Base-by-base conservation (phyloP, 2,329 filamentous ascomycete species). In the Onygena corvina region DNA sequence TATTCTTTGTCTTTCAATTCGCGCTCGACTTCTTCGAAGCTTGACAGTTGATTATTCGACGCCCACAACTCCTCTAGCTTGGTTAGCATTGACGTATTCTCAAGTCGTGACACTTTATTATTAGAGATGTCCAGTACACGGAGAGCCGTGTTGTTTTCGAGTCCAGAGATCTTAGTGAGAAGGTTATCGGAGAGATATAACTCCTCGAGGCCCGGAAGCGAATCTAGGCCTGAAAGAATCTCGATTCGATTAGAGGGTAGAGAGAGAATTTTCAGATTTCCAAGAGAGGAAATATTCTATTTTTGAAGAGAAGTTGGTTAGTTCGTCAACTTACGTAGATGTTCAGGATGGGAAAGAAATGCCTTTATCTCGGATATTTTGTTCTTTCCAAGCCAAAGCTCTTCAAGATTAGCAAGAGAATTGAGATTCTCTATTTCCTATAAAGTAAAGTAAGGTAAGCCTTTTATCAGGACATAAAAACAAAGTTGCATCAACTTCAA, bases 361-460 rank as follows among this genome's bases (percentile, higher is more conserved):
- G 73, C 83, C 55, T 77, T 80, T 54, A 96, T 79, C 60, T 88
- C 79, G 0, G 83, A 84, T 59, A 98, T 94, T 64, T 94, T 95
- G 71, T 95, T 95, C 75, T 94, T 96, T 51, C 86, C 92, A 14
- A 96, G 71, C 89, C 89, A 96, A 12, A 95, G 74, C 64, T 94
- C 81, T 64, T 93, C 83, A n/a, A 98, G 70, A 5, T 76, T 76
- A n/a, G 74, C 76, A 40, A 96, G 71, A 1, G 77, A 76, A 34
- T 92, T 85, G 27, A 98, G 74, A 53, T 92, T 92, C 61, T 88
- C 76, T 50, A 98, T 88, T 64, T 90, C 83, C 70, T 73, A 52
- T 16, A 50, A 46, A 3, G 48, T 18, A 46, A 30, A 9, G 34
- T 54, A 48, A 25, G 29, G 18, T 44, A 57, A 31, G 12, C 46